phyloP scores from a whole-genome alignment of 2,329 filamentous ascomycete genomes.

The Colletotrichum navitas region DNA sequence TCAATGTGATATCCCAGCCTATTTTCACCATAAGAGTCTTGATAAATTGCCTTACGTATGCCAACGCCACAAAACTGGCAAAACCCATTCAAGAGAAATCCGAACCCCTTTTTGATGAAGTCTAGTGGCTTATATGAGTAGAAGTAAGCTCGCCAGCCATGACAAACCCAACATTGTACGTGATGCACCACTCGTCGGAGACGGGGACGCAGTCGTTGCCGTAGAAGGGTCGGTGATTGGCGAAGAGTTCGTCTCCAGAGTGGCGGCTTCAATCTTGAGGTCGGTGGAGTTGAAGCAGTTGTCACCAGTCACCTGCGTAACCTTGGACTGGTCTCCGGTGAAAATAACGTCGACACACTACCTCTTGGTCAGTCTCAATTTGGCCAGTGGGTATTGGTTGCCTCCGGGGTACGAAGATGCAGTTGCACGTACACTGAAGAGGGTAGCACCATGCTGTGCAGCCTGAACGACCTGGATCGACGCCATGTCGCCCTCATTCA shows the following conservation, averaged over 20 bases:
- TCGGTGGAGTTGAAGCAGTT: conserved; percentile 77
- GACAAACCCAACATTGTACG: neutral
- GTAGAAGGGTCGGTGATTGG: conserved; percentile 12
- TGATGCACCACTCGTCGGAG: neutral
- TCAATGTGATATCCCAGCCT: neutral
- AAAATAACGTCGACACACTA: conserved; percentile 82
- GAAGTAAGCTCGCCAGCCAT: neutral
- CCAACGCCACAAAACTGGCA: neutral
- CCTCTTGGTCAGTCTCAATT: neutral
- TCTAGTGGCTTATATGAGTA: neutral
- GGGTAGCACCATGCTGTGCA: conserved; percentile 74
- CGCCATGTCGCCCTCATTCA: conserved; percentile 74
- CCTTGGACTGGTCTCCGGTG: conserved; percentile 64
- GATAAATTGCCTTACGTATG: neutral
- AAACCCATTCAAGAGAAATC: neutral
- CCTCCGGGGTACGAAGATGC: neutral
- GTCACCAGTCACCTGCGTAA: conserved; percentile 67
- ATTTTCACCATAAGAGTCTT: neutral
- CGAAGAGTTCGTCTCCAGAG: conserved; percentile 7
- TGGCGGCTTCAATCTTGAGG: conserved; percentile 50
- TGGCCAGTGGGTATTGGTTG: no score
- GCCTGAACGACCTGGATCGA: conserved; percentile 79
- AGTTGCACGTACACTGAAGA: conserved; percentile 70
- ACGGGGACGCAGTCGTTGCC: neutral
- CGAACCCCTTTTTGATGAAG: neutral